These are phyloP conservation scores for Lecanoromycetidae sp. DNA, from an alignment of 2,329 filamentous ascomycete genomes.

Conservation along the genomic window DNA sequence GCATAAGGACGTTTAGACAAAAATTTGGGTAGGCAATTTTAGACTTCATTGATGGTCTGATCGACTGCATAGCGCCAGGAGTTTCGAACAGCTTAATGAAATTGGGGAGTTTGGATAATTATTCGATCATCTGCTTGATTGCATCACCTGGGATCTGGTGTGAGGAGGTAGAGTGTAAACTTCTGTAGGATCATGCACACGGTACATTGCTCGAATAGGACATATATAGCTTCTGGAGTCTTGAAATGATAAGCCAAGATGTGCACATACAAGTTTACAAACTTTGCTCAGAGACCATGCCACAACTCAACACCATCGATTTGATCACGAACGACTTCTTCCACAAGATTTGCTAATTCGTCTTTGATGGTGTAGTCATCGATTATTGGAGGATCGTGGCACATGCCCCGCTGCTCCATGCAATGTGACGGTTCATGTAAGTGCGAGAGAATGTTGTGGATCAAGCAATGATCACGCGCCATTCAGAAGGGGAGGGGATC, in stretches of 20 bases:
- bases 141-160: neutral
- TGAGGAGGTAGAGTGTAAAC: neutral
- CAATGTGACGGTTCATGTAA: constrained; percentile 1
- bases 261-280: no score
- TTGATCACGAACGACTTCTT: no score
- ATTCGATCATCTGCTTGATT: neutral
- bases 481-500: no score
- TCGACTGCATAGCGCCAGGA: constrained; percentile 5
- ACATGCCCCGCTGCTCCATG: neutral
- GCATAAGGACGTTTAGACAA: neutral
- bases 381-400: constrained; percentile 1
- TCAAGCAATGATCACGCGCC: neutral
- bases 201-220: no score
- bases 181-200: no score
- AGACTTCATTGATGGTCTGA: neutral
- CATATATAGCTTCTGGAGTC: no score
- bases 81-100: neutral
- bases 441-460: neutral
- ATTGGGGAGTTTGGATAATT: neutral
- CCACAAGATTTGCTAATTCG: no score
- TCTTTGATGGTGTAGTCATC: neutral
- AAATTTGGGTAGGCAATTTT: neutral
- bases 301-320: no score
- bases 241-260: no score
- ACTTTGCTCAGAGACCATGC: no score